Percentiles rank a stretch among this genome's conserved stretches.
These are phyloP conservation scores for Bretschneidera sinensis DNA, from an alignment of 345 rosid genomes.

Conservation along the genomic window DNA sequence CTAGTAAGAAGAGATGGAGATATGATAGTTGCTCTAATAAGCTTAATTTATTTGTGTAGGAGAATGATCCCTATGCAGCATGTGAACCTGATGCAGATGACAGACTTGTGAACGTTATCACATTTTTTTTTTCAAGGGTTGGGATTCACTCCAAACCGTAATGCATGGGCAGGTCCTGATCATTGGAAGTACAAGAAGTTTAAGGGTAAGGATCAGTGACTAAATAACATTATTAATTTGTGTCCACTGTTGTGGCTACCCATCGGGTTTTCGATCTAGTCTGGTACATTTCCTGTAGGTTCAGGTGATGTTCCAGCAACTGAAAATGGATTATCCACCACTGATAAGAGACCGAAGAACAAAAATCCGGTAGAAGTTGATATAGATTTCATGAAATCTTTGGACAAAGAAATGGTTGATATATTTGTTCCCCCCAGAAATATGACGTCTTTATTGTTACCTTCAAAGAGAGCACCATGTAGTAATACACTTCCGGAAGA, in stretches of 20 bases:
- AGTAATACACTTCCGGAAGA: slow-evolving; percentile 33
- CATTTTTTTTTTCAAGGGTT: slow-evolving; percentile 23
- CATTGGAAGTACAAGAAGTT: slow-evolving; percentile 36
- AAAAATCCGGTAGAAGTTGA: slow-evolving; percentile 18
- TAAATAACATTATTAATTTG: background rate
- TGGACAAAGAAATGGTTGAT: slow-evolving; percentile 30
- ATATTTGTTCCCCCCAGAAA: slow-evolving; percentile 28
- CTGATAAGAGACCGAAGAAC: slow-evolving; percentile 11
- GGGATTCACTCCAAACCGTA: slow-evolving; percentile 27
- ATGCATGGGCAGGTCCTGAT: slow-evolving; percentile 50
- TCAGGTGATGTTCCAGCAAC: background rate
- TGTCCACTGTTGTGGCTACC: background rate
- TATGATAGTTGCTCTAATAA: slow-evolving; percentile 2
- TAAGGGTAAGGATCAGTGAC: slow-evolving; percentile 23
- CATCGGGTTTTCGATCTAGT: background rate
- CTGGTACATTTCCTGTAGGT: slow-evolving; percentile 6
- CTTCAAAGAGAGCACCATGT: slow-evolving; percentile 24
- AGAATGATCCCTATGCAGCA: slow-evolving; percentile 13
- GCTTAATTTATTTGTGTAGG: slow-evolving; percentile 23
- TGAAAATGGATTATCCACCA: slow-evolving; percentile 7
- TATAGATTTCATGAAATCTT: slow-evolving; percentile 28
- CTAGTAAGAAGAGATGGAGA: slow-evolving; percentile 2
- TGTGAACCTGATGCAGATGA: slow-evolving; percentile 19
- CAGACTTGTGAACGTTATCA: slow-evolving; percentile 19
- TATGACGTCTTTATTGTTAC: slow-evolving; percentile 24